Base-by-base conservation (phyloP, 805 yeast species). In the Wickerhamiella azyma region DNA sequence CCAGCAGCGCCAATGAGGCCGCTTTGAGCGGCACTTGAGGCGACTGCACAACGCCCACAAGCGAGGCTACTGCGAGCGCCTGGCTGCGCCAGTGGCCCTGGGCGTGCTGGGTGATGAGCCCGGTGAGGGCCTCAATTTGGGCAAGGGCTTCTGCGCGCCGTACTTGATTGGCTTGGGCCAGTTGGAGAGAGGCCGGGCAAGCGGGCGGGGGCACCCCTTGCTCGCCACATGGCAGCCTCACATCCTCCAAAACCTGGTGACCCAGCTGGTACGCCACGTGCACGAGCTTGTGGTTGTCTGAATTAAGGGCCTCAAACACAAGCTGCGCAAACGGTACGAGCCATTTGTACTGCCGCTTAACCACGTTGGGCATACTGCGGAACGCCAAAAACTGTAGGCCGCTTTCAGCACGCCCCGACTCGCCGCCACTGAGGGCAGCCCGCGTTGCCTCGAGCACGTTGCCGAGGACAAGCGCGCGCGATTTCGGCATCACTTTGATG, bases 401-500 rank as follows among this genome's bases (percentile, higher is more conserved):
- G 37, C 84, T 80, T 49, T 79, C 77, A 18, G 84, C 71, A 24
- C 68, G 65, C 52, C 75, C 77, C 50, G 64, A 66, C 38, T 79
- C 79, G 11, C 69, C 63, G 1, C 61, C 55, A 1, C 64, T 63
- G 3, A 85, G 51, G 0, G 82, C 79, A 13, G 62, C 62, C 6
- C 70, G 60, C 14, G 82, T 63, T 2, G 69, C 64, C 8, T 66
- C 65, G 19, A 85, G 62, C 1, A 83, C 64, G 14, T 63, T 56
- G 9, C 68, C 68, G 2, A 80, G 59, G 32, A 85, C 71, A 2
- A 71, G 58, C 16, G 72, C 68, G 49, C 81, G 78, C 0, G 85
- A 72, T 0, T 84, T 83, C 52, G 77, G 70, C 3, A 89, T 65
- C 48, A 81, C 75, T 53, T 77, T 80, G 70, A 83, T 74, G 1